phyloP scores from a whole-genome alignment of 1,139 yeast genomes.

The Scheffersomyces titani region DNA sequence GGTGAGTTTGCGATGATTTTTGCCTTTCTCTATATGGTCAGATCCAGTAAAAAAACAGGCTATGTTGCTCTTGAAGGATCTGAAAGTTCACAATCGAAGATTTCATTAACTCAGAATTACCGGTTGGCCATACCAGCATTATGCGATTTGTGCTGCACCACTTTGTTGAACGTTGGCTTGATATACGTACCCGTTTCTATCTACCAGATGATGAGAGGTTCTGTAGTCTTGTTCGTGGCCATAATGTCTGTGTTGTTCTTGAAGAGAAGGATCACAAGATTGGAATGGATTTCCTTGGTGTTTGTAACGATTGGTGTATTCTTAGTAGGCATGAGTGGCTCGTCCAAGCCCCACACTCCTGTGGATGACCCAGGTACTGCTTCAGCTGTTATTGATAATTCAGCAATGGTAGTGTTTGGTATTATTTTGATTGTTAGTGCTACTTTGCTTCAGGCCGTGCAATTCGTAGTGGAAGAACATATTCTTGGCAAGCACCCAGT shows the following conservation, averaged over 20 bases:
- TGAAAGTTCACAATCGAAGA: constrained; percentile 4
- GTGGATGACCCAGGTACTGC: constrained; percentile 9
- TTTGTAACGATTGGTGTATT: constrained; percentile 68
- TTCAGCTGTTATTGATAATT: constrained; percentile 15
- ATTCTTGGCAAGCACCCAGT: constrained; percentile 55
- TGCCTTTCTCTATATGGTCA: constrained; percentile 39
- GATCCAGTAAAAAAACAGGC: constrained; percentile 15
- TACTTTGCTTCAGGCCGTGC: constrained; percentile 68
- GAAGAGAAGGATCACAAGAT: constrained; percentile 52
- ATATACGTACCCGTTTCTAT: constrained; percentile 78
- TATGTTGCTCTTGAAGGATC: constrained; percentile 17
- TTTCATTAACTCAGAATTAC: constrained; percentile 24
- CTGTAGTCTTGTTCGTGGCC: constrained; percentile 77
- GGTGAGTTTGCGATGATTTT: constrained; percentile 64
- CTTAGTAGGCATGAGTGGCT: constrained; percentile 73
- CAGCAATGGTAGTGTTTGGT: constrained; percentile 49
- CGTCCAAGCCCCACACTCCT: constrained; percentile 21
- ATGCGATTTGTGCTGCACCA: constrained; percentile 74
- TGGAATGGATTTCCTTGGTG: constrained; percentile 69
- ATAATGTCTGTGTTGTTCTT: constrained; percentile 66
- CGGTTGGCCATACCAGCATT: constrained; percentile 60
- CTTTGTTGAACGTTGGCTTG: constrained; percentile 75
- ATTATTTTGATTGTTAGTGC: constrained; percentile 60
- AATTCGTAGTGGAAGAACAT: constrained; percentile 79
- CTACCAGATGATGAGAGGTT: constrained; percentile 84